These are phyloP conservation scores for Hypericum androsaemum DNA, from an alignment of 345 rosid genomes.

Conservation along the genomic window DNA sequence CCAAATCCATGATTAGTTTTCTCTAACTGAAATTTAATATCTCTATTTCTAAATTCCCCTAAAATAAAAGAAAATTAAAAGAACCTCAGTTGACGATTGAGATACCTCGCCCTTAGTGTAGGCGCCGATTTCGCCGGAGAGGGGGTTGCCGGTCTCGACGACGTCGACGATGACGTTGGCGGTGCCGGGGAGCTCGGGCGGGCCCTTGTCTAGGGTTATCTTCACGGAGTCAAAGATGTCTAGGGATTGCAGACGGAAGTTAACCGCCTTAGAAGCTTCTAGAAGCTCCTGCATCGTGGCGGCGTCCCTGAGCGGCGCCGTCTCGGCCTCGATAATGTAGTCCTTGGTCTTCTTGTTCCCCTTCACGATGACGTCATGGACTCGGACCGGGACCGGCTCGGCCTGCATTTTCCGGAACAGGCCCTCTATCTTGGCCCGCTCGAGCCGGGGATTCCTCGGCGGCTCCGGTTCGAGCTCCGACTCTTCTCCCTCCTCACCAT, in stretches of 20 bases:
- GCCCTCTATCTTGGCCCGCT: constrained; percentile 31
- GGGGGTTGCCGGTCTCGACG: constrained; percentile 45
- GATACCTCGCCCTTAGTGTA: constrained; percentile 76
- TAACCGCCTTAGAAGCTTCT: constrained; percentile 48
- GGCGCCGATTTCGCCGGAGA: constrained; percentile 63
- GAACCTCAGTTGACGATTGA: too few relatives aligned
- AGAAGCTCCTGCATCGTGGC: constrained; percentile 66
- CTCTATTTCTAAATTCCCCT: too few relatives aligned
- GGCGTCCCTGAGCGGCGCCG: constrained; percentile 45
- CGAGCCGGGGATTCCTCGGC: constrained; percentile 19
- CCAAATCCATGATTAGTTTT: too few relatives aligned
- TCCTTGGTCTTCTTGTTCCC: constrained; percentile 85
- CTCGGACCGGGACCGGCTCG: constrained; percentile 58
- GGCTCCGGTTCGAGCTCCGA: constrained; percentile 18
- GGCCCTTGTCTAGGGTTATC: constrained; percentile 78
- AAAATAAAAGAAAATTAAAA: not conserved
- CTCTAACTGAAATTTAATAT: too few relatives aligned
- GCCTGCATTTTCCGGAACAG: constrained; percentile 38
- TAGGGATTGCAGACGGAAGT: constrained; percentile 50
- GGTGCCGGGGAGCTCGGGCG: constrained; percentile 80
- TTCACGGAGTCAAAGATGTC: constrained; percentile 74
- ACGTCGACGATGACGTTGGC: constrained; percentile 68
- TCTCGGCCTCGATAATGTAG: constrained; percentile 56
- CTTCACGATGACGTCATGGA: constrained; percentile 66
- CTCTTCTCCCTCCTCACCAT: constrained; percentile 7